Evolutionary conservation across 371 early-diverging fungal species (phyloP).

Genomic region (Blakeslea trispora): DNA sequence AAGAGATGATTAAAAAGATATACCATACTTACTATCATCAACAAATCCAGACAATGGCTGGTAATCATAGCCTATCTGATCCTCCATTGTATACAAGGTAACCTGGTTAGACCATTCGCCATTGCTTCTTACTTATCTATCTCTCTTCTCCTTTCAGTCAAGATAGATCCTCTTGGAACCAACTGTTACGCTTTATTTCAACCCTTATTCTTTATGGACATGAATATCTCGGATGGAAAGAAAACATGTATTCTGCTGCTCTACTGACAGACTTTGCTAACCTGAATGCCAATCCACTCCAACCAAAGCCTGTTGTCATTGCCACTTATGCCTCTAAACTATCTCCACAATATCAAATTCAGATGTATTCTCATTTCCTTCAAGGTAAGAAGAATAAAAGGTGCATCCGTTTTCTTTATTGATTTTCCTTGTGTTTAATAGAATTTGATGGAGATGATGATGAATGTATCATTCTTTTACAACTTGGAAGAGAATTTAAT

Average conservation of each 20-base stretch:
- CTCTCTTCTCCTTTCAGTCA: no score
- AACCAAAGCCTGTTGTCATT: slow-evolving; percentile 20
- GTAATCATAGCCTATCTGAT: background rate
- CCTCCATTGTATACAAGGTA: slow-evolving; percentile 7
- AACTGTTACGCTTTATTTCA: slow-evolving; percentile 19
- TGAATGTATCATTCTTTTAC: slow-evolving; percentile 19
- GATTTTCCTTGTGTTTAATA: no score
- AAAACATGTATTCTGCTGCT: slow-evolving; percentile 7
- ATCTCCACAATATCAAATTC: slow-evolving; percentile 16
- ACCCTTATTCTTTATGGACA: slow-evolving; percentile 25
- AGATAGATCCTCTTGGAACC: background rate
- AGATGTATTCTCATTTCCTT: slow-evolving; percentile 26
- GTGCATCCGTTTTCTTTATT: no score
- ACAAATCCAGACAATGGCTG: background rate
- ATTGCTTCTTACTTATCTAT: no score
- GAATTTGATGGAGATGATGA: slow-evolving; percentile 29
- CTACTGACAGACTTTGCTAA: slow-evolving; percentile 19
- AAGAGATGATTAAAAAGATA: slow-evolving; percentile 5
- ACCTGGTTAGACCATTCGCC: no score
- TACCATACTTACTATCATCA: background rate
- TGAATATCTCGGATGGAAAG: slow-evolving; percentile 14
- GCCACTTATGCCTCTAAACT: slow-evolving; percentile 26
- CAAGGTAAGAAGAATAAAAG: slow-evolving; percentile 15
- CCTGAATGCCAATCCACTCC: slow-evolving; percentile 9
- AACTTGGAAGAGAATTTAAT: slow-evolving; percentile 21